Conservation (phyloP, 306 rosid species). For the Alnus rubra region DNA sequence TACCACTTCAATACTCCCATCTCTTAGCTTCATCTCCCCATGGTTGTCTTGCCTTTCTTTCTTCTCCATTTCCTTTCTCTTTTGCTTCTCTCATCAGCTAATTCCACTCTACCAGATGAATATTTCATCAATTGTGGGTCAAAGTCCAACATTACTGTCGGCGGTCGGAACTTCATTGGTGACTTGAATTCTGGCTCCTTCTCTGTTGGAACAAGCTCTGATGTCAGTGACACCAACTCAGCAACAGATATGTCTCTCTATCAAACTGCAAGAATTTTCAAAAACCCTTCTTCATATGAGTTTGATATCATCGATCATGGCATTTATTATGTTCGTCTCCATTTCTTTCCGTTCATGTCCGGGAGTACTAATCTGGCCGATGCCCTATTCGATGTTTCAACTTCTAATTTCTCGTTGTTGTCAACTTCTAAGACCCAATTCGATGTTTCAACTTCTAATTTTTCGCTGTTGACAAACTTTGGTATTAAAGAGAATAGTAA, state of each 20-base stretch:
- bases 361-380: conserved; percentile 11
- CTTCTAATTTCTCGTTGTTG: conserved; percentile 9
- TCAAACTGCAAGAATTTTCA: conserved; percentile 36
- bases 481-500: background rate
- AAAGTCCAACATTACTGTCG: background rate
- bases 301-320: background rate
- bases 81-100: conserved; percentile 29
- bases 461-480: conserved; percentile 25
- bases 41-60: background rate
- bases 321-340: conserved; percentile 48
- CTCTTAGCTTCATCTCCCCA: background rate
- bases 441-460: conserved; percentile 35
- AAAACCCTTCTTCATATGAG: background rate
- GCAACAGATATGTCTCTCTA: conserved; percentile 15
- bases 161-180: background rate
- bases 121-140: conserved; percentile 57
- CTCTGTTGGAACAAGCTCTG: background rate
- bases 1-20: too few species aligned
- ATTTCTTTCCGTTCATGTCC: conserved; percentile 47
- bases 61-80: conserved; percentile 26
- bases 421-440: conserved; percentile 32
- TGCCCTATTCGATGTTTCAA: conserved; percentile 46
- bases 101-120: background rate
- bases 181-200: conserved; percentile 6
- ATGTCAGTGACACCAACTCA: background rate